Evolutionary conservation across 495 filamentous ascomycete genomes (phyloP), one percentile per base, ranked within the genome.

Genomic region (Mycothermus thermophilus): DNA sequence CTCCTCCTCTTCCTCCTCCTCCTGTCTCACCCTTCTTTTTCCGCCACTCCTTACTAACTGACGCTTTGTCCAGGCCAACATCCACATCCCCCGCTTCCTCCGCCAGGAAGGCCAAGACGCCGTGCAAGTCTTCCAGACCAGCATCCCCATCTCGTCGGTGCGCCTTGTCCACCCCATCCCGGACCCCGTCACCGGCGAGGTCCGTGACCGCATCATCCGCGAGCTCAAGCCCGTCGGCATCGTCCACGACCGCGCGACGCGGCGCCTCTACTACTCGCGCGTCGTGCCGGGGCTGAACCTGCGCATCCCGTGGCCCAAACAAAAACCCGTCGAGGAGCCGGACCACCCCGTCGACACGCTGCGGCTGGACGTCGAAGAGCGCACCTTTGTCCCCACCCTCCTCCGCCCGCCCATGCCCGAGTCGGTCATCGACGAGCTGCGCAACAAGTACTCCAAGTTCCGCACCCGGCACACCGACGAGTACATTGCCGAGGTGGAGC

Each of bases 381-480:
- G 53, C 34, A 88, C 81, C 7, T 95, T 77, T 59, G 58, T 74
- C 8, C 86, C 87, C 1, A 80, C 77, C 10, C 57, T 95, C 9
- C 59, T 82, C 2, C 53, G 64, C 9, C 66, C 80, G 12, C 88
- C 88, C n/a, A 80, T 95, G 66, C 84, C 90, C 17, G 54, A 61
- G 29, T 62, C 51, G 17, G 71, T 95, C 21, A 69, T 96, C 43
- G 81, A 95, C 54, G 88, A 96, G 65, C 65, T 95, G 52, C 69
- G 90, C 41, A 79, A 79, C 59, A 81, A 79, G 46, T 95, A 79
- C 71, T 77, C 72, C 40, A 74, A 71, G 41, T 93, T 84, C 75
- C 71, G 88, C 43, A 80, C 72, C 27, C 62, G 86, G 16, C 86
- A 94, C 54, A 80, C 86, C 24, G 59, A 61, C 36, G 71, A 74